Conservation (phyloP, 2,329 filamentous ascomycete genomes). For the Trichoderma sp. region DNA sequence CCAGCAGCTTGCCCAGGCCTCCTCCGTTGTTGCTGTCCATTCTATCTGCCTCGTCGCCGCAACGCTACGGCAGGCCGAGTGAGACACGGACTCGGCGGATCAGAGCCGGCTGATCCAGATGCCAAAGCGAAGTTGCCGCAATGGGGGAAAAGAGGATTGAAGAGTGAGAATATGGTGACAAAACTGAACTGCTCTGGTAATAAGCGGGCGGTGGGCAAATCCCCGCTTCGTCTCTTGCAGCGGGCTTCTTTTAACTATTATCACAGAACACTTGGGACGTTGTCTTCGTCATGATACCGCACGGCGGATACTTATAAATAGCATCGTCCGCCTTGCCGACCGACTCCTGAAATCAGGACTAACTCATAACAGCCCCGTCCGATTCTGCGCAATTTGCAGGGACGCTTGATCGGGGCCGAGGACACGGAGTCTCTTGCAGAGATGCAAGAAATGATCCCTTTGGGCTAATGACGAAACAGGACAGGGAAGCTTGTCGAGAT, state of each 20-base stretch:
- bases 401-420: slow-evolving; percentile 5
- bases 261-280: background rate
- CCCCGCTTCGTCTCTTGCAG: background rate
- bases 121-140: background rate
- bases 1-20: slow-evolving; percentile 50
- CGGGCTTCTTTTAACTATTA: background rate
- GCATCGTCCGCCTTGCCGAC: background rate
- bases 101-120: background rate
- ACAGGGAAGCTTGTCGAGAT: slow-evolving; percentile 18
- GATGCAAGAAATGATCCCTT: slow-evolving; percentile 9
- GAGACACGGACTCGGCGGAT: background rate
- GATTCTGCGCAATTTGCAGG: slow-evolving; percentile 12
- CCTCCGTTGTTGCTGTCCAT: slow-evolving; percentile 23
- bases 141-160: background rate
- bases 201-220: background rate
- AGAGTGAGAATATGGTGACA: background rate
- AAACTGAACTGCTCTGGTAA: background rate
- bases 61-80: background rate
- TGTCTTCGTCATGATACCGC: background rate
- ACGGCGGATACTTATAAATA: slow-evolving; percentile 8
- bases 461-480: slow-evolving; percentile 12
- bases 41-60: background rate
- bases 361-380: slow-evolving; percentile 5
- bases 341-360: slow-evolving; percentile 12
- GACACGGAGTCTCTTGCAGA: background rate